phyloP scores from a whole-genome alignment of 2,329 filamentous ascomycete species.

The Fusarium lateritium region DNA sequence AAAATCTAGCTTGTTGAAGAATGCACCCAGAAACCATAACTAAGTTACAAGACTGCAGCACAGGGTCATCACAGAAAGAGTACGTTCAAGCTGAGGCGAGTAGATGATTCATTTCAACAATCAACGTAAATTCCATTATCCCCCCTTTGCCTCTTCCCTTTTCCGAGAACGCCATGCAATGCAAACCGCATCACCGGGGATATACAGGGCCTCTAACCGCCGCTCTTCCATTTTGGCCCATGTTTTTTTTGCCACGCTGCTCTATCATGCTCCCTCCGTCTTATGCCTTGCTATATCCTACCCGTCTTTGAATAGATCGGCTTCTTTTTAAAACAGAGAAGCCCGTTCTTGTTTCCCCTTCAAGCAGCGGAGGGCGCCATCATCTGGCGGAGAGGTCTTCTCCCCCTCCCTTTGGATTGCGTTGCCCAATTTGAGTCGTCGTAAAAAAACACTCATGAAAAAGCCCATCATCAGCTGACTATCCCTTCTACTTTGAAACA shows the following conservation, averaged over 20 bases:
- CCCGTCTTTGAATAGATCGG: conserved; percentile 17
- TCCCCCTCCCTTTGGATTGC: conserved; percentile 33
- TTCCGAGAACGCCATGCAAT: conserved; percentile 58
- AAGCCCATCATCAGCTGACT: conserved; percentile 19
- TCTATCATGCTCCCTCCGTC: conserved; percentile 33
- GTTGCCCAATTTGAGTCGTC: conserved; percentile 44
- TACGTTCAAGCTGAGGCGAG: conserved; percentile 29
- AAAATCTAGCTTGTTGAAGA: conserved; percentile 23
- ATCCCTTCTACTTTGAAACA: conserved; percentile 64
- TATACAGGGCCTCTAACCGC: conserved; percentile 49
- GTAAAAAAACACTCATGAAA: conserved; percentile 44
- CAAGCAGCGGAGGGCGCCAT: conserved; percentile 43
- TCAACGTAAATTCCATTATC: conserved; percentile 53
- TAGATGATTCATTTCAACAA: conserved; percentile 51
- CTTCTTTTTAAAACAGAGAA: conserved; percentile 22
- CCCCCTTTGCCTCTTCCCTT: conserved; percentile 51
- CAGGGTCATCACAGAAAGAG: conserved; percentile 17
- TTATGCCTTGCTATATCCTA: conserved; percentile 34
- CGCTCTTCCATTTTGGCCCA: conserved; percentile 34
- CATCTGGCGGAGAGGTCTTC: conserved; percentile 30
- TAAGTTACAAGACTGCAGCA: background rate
- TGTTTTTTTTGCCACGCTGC: conserved; percentile 36
- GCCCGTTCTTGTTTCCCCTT: conserved; percentile 8
- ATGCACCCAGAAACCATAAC: background rate
- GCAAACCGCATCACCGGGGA: conserved; percentile 57